phyloP scores from a whole-genome alignment of 1,284 basidiomycete genomes.

The Rhodotorula sp. region DNA sequence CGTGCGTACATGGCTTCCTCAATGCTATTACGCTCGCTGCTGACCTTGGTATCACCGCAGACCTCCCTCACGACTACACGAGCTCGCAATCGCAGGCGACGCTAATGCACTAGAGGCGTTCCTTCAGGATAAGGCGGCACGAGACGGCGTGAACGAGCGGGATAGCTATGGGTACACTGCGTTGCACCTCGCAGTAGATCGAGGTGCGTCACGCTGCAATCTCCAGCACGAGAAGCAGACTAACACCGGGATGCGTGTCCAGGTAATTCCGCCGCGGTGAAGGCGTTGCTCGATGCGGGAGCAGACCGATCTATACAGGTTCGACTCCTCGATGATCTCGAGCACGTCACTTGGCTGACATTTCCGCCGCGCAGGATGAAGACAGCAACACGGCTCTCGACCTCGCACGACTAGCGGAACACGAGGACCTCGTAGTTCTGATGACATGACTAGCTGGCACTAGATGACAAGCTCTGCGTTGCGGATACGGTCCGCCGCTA shows the following conservation, averaged over 20 bases:
- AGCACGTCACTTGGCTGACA: too few species aligned
- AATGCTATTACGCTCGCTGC: too few species aligned
- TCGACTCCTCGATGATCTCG: neutral
- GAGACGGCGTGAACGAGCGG: slow-evolving; percentile 56
- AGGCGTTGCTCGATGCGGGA: slow-evolving; percentile 62
- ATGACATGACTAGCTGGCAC: slow-evolving; percentile 45
- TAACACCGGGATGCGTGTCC: neutral
- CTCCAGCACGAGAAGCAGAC: neutral
- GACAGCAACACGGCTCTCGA: slow-evolving; percentile 66
- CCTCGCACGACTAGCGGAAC: slow-evolving; percentile 65
- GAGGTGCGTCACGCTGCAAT: slow-evolving; percentile 51
- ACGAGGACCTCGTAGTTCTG: slow-evolving; percentile 59
- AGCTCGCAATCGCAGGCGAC: slow-evolving; percentile 63
- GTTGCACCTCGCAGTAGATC: slow-evolving; percentile 77
- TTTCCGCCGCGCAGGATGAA: slow-evolving; percentile 57
- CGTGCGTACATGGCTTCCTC: slow-evolving; percentile 24
- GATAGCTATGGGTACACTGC: slow-evolving; percentile 71
- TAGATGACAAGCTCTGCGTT: neutral
- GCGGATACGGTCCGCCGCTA: neutral
- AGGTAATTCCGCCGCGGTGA: slow-evolving; percentile 59
- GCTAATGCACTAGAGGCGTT: slow-evolving; percentile 54
- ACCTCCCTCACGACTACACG: slow-evolving; percentile 55
- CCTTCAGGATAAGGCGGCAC: slow-evolving; percentile 52
- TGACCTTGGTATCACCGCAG: neutral
- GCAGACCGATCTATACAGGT: slow-evolving; percentile 67